phyloP scores from a whole-genome alignment of 2,329 filamentous ascomycete genomes.

The Colletotrichum filicis region DNA sequence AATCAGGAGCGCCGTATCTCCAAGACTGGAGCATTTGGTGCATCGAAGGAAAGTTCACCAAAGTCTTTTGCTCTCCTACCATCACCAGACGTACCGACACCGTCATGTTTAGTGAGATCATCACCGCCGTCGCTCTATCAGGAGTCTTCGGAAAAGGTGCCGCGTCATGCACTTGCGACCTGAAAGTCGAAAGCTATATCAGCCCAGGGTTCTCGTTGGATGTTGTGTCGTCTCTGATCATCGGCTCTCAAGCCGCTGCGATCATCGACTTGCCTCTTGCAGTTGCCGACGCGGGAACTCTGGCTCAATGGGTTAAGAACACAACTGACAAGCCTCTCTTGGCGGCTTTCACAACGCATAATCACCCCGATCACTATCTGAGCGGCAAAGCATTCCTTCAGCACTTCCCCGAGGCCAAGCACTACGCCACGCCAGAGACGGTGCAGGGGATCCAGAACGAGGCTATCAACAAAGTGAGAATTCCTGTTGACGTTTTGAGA shows the following conservation, averaged over 20 bases:
- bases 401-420: constrained; percentile 20
- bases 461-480: constrained; percentile 1
- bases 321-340: constrained; percentile 26
- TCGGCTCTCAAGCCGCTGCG: constrained; percentile 22
- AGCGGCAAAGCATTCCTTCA: constrained; percentile 23
- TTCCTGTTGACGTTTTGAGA: not conserved
- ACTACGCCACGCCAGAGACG: constrained; percentile 18
- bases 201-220: constrained; percentile 13
- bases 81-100: not conserved
- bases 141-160: not conserved
- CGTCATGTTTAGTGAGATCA: not conserved
- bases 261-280: constrained; percentile 26
- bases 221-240: constrained; percentile 27
- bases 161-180: not conserved
- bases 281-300: not conserved
- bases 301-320: constrained; percentile 23
- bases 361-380: constrained; percentile 30
- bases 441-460: constrained; percentile 2
- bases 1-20: not conserved
- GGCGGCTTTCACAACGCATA: constrained; percentile 19
- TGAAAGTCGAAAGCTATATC: not conserved
- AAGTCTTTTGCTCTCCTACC: not conserved
- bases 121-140: not conserved
- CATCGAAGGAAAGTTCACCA: not conserved
- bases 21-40: not conserved